A percentile compares a stretch with the other conserved stretches of the same genome.
phyloP scores from a whole-genome alignment of 176 grass and related monocot species.

The Poa pratensis region DNA sequence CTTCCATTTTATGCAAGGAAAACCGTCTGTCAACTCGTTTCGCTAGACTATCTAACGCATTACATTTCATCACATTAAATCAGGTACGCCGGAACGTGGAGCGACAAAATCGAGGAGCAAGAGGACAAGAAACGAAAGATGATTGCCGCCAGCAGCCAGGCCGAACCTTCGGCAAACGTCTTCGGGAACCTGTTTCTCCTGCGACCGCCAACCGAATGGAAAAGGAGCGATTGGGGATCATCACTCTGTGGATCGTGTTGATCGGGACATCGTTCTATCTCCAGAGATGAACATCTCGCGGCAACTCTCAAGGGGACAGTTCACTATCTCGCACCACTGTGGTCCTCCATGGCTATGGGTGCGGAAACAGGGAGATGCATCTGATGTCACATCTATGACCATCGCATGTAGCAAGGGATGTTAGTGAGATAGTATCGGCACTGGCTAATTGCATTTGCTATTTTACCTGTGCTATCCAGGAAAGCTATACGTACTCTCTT shows the following conservation, averaged over 20 bases:
- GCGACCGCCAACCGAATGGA: conserved; percentile 66
- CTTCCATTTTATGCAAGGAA: background rate
- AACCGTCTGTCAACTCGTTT: background rate
- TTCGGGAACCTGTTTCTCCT: conserved; percentile 70
- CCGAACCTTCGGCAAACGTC: conserved; percentile 57
- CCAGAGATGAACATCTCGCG: conserved; percentile 56
- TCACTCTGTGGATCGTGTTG: conserved; percentile 81
- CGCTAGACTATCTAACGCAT: background rate
- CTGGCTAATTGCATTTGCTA: conserved; percentile 38
- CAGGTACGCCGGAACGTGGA: conserved; percentile 95
- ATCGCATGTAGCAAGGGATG: background rate
- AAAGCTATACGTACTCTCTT: conserved; percentile 15
- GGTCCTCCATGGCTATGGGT: background rate
- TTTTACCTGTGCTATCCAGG: conserved; percentile 29
- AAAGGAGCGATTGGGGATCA: conserved; percentile 74
- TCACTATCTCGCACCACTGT: background rate
- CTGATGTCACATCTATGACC: background rate
- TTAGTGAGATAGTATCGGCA: background rate
- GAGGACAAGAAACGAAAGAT: conserved; percentile 74
- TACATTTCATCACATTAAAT: background rate
- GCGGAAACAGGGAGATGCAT: background rate
- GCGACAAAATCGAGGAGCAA: conserved; percentile 81
- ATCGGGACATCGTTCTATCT: conserved; percentile 83
- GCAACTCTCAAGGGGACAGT: background rate
- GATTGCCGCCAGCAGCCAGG: conserved; percentile 44